Base-by-base conservation (phyloP, 2,329 filamentous ascomycete species). In the Aspergillus fumigatus region DNA sequence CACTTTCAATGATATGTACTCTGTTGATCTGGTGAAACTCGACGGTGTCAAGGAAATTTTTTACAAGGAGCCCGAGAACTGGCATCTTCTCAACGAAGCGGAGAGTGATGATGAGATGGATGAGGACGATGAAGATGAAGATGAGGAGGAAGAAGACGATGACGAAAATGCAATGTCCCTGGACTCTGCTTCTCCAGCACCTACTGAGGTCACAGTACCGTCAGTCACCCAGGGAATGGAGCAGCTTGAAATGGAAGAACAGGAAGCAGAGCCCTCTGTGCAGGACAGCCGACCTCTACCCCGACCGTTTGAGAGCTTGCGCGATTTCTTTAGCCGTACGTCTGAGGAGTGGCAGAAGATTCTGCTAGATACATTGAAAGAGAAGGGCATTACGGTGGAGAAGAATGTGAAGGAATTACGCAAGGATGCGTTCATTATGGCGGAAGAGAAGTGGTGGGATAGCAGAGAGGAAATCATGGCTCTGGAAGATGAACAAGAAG, bases 361-460 rank as follows among this genome's bases (percentile, higher is more conserved):
- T 14, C 80, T 96, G 40, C 85, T 97, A 77, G 88, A 88, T 1
- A 87, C 83, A 62, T 77, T 94, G 57, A 84, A 86, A 59, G 86
- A 84, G 77, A 87, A 86, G 72, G 84, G 84, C 35, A 78, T 85
- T 48, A 65, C 62, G 1, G 63, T 66, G 1, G 73, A 85, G 43
- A 82, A 90, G 62, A 81, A 85, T 0, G 79, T 95, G 68, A 99
- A 99, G 79, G 94, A 97, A 78, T 86, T 97, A 67, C 92, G 96
- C 73, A 88, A 92, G 67, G 87, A 86, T 70, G 94, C 92, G 1
- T 99, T 97, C 72, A 88, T 91, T 69, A 82, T 91, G 62, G 92
- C 92, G 43, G 94, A 99, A 75, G 89, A 92, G 77, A 96, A 96
- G 73, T 99, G 94, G 94, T 99, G 94, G 94, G 94, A 97, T 79